A percentile compares a stretch with the other conserved stretches of the same genome.
phyloP scores from a whole-genome alignment of 306 rosid species.

The Prunus armeniaca region DNA sequence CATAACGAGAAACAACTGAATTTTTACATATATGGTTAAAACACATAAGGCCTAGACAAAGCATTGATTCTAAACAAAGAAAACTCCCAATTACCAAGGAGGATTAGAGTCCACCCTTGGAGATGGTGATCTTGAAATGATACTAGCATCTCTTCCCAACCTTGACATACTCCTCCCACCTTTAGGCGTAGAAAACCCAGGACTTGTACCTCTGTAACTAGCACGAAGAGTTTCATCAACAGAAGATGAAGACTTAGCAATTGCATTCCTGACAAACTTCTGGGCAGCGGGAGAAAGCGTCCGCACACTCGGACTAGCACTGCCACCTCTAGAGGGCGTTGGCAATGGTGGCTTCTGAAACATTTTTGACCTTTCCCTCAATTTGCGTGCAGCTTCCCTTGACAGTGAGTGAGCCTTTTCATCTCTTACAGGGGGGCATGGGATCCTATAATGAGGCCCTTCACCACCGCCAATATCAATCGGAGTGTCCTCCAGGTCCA shows the following conservation, averaged over 20 bases:
- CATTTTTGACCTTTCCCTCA: slow-evolving; percentile 82
- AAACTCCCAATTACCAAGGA: slow-evolving; percentile 60
- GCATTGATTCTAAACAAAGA: slow-evolving; percentile 1
- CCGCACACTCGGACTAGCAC: slow-evolving; percentile 82
- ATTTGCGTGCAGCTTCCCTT: slow-evolving; percentile 79
- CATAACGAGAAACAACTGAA: not conserved
- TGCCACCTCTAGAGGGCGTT: slow-evolving; percentile 78
- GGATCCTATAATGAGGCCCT: slow-evolving; percentile 88
- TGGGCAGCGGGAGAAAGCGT: slow-evolving; percentile 94
- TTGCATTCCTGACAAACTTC: slow-evolving; percentile 89
- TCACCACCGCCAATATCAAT: slow-evolving; percentile 83
- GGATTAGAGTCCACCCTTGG: slow-evolving; percentile 75
- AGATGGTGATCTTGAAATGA: slow-evolving; percentile 82
- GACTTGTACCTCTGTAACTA: slow-evolving; percentile 88
- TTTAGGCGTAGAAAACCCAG: slow-evolving; percentile 72
- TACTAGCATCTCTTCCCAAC: slow-evolving; percentile 63
- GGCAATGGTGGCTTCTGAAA: slow-evolving; percentile 89
- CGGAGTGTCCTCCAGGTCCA: slow-evolving; percentile 81
- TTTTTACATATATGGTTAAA: slow-evolving; percentile 2
- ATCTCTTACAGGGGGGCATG: slow-evolving; percentile 71
- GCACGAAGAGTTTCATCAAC: slow-evolving; percentile 95
- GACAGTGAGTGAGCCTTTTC: slow-evolving; percentile 90
- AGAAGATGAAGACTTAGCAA: slow-evolving; percentile 69
- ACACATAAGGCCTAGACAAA: slow-evolving; percentile 11
- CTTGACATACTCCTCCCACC: slow-evolving; percentile 77